Evolutionary conservation across 2,329 filamentous ascomycete species (phyloP).

Genomic region (Capronia americana): DNA sequence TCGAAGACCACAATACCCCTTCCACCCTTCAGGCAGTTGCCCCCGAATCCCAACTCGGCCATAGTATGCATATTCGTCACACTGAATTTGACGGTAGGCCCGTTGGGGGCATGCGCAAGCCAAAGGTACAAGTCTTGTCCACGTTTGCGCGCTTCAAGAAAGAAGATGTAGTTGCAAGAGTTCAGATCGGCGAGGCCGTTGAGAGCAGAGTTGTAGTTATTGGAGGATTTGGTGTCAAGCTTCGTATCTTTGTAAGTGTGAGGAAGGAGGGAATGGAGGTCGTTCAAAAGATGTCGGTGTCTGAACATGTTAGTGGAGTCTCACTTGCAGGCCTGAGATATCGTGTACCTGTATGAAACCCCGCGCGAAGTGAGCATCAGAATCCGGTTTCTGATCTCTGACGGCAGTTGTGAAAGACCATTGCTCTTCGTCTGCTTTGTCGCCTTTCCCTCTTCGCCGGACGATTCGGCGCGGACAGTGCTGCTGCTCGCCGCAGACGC

Average conservation of each 20-base stretch:
- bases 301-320: conserved; percentile 53
- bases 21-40: conserved; percentile 94
- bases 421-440: conserved; percentile 61
- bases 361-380: conserved; percentile 91
- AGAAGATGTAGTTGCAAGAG: conserved; percentile 93
- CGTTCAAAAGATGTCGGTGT: conserved; percentile 90
- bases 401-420: conserved; percentile 30
- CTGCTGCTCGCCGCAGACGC: conserved; percentile 45
- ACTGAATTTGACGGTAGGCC: conserved; percentile 68
- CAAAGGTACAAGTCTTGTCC: conserved; percentile 93
- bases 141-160: conserved; percentile 89
- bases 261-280: conserved; percentile 85
- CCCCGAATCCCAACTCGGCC: conserved; percentile 95
- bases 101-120: conserved; percentile 89
- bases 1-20: conserved; percentile 93
- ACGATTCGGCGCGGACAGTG: conserved; percentile 45
- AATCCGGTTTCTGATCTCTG: conserved; percentile 64
- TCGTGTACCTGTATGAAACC: conserved; percentile 77
- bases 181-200: conserved; percentile 80
- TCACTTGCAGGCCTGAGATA: background rate
- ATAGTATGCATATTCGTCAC: conserved; percentile 79
- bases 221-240: conserved; percentile 85
- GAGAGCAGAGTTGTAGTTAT: conserved; percentile 70
- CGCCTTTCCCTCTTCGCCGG: conserved; percentile 55
- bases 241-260: conserved; percentile 95